phyloP scores from a whole-genome alignment of 164 flowering plant species.

The Taxillus chinensis region DNA sequence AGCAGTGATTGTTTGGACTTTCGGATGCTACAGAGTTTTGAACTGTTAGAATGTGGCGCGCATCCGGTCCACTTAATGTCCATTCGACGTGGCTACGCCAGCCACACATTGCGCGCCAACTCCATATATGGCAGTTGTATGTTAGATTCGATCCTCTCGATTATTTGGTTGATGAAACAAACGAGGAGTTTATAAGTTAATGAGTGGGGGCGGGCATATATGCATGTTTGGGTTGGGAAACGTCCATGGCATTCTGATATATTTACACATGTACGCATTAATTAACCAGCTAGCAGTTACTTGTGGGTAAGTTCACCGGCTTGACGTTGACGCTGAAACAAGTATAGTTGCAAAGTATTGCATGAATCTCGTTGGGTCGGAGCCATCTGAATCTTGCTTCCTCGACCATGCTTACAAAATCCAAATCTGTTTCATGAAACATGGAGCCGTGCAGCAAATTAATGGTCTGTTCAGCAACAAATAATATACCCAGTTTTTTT shows the following conservation, averaged over 20 bases:
- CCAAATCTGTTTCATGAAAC: slow-evolving; percentile 58
- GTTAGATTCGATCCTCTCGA: too few relatives aligned
- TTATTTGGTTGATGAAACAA: background rate
- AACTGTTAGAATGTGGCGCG: too few relatives aligned
- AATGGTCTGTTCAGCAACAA: too few relatives aligned
- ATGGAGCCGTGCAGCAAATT: slow-evolving; percentile 3
- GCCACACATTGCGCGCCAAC: too few relatives aligned
- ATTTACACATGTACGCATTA: too few relatives aligned
- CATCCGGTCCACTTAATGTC: too few relatives aligned
- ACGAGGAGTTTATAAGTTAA: background rate
- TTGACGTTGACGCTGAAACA: slow-evolving; percentile 58
- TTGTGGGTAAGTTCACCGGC: slow-evolving; percentile 65
- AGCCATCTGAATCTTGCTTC: slow-evolving; percentile 82
- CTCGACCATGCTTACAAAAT: slow-evolving; percentile 40
- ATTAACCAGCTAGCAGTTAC: slow-evolving; percentile 25
- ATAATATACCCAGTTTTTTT: too few relatives aligned
- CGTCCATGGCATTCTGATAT: slow-evolving; percentile 4
- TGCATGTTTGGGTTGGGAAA: background rate
- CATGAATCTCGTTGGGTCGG: slow-evolving; percentile 84
- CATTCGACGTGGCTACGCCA: too few relatives aligned
- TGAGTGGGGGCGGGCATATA: background rate
- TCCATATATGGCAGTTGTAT: too few relatives aligned
- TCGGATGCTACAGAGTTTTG: too few relatives aligned
- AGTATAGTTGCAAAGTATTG: slow-evolving; percentile 55
- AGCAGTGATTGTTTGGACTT: too few relatives aligned